Conservation (phyloP, 2,329 filamentous ascomycete genomes). For the Curvularia sp. region DNA sequence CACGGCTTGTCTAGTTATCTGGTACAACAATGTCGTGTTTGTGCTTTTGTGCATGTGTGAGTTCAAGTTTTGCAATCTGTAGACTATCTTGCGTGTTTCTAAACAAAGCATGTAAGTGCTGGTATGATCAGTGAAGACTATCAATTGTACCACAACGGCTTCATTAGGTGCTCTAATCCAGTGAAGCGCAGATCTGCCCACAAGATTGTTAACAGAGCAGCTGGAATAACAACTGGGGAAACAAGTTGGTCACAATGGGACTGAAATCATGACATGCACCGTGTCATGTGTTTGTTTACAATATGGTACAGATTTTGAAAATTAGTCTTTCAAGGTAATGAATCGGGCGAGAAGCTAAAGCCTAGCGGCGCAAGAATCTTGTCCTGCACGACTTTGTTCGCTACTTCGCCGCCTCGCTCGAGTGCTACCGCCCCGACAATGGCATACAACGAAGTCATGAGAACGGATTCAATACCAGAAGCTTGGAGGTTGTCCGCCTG, state of each 20-base stretch:
- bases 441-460: slow-evolving; percentile 80
- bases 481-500: slow-evolving; percentile 70
- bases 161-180: neutral
- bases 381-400: slow-evolving; percentile 76
- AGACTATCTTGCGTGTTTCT: neutral
- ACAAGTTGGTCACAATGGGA: neutral
- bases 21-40: neutral
- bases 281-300: slow-evolving; percentile 19
- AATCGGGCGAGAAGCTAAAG: slow-evolving; percentile 38
- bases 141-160: neutral
- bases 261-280: slow-evolving; percentile 4
- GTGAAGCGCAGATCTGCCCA: neutral
- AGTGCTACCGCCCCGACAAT: slow-evolving; percentile 89
- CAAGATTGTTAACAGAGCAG: neutral
- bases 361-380: slow-evolving; percentile 68
- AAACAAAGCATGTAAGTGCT: neutral
- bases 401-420: slow-evolving; percentile 81
- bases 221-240: neutral
- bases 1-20: neutral
- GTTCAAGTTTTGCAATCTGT: neutral
- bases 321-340: slow-evolving; percentile 19
- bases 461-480: slow-evolving; percentile 77
- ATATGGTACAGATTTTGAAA: slow-evolving; percentile 19
- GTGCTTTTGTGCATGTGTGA: neutral
- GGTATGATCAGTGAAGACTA: neutral